Evolutionary conservation across 2,329 filamentous ascomycete species (phyloP), one percentile per base, ranked within the genome.

Genomic region (Phyllosticta citriasiana): DNA sequence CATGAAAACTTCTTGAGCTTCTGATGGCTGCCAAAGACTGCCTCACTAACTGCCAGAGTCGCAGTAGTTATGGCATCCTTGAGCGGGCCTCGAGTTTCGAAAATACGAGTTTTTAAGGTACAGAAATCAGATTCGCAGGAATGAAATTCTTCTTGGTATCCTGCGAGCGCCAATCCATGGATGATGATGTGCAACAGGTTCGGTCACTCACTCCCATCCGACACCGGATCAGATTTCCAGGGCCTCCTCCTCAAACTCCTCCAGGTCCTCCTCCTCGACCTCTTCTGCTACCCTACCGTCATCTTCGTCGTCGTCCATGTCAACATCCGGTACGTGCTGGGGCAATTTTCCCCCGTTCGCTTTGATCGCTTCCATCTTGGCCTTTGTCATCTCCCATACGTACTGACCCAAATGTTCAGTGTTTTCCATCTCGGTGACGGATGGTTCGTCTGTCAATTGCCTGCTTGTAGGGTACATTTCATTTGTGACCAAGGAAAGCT

Each of bases 381-480:
- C 84, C 69, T 88, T 84, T 3, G 91, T 96, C 91, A 99, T 99
- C 74, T 99, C 90, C 72, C 85, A 96, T 24, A 99, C 93, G 73
- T 97, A 99, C 75, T 96, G 88, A 0, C 94, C 94, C 40, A 99
- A 75, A 77, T 99, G 94, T 77, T 99, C 93, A 1, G 97, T 87
- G 35, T 88, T 84, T 68, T 93, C 89, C 89, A 99, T 97, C 22
- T 84, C 80, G 0, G 85, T 87, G 67, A 84, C 81, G 12, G 81
- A 81, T n/a, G 74, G 76, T 6, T 79, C 77, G 19, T 79, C 79
- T 8, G 79, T 77, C 19, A 72, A 58, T 4, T 70, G 69, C 53
- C 89, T 80, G 60, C 81, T 73, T 0, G 88, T 83, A 0, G 89
- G 89, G 80, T 85, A 96, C 78, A 97, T 84, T 77, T 99, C 94